A percentile compares a stretch with the other conserved stretches of the same genome.
Conservation (phyloP, 148 eudicot species). For the Rhododendron simsii region DNA sequence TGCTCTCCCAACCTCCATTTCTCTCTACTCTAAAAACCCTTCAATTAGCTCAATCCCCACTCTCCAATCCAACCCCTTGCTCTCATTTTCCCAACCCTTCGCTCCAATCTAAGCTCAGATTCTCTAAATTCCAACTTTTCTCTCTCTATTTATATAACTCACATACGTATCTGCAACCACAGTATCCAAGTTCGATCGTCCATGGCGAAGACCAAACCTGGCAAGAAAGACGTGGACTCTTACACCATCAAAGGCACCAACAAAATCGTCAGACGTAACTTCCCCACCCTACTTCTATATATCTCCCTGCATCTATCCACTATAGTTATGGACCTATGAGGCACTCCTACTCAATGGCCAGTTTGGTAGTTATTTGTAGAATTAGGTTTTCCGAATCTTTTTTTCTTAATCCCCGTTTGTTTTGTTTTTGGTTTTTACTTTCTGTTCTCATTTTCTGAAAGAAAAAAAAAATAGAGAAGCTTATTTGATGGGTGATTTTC, state of each 20-base stretch:
- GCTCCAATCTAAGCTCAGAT: neutral
- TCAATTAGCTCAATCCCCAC: neutral
- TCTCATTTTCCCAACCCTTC: neutral
- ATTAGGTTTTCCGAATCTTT: neutral
- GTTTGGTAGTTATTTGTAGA: neutral
- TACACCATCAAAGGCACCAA: conserved; percentile 43
- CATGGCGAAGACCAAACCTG: conserved; percentile 47
- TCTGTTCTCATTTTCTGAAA: neutral
- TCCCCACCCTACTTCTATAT: neutral
- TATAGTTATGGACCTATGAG: neutral
- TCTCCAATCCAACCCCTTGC: neutral
- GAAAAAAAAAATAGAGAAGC: neutral
- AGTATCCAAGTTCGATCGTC: neutral
- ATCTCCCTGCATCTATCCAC: neutral
- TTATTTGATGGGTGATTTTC: neutral
- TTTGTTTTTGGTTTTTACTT: neutral
- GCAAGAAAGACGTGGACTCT: conserved; percentile 35
- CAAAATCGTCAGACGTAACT: conserved; percentile 35
- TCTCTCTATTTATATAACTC: neutral
- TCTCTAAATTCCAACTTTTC: neutral
- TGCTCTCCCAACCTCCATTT: conserved; percentile 3
- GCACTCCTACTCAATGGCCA: neutral
- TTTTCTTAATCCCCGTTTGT: neutral
- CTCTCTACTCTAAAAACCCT: neutral
- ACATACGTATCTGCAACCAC: neutral